A percentile compares a stretch with the other conserved stretches of the same genome.
phyloP scores from a whole-genome alignment of 2,329 filamentous ascomycete genomes.

The Grosmannia huntii region DNA sequence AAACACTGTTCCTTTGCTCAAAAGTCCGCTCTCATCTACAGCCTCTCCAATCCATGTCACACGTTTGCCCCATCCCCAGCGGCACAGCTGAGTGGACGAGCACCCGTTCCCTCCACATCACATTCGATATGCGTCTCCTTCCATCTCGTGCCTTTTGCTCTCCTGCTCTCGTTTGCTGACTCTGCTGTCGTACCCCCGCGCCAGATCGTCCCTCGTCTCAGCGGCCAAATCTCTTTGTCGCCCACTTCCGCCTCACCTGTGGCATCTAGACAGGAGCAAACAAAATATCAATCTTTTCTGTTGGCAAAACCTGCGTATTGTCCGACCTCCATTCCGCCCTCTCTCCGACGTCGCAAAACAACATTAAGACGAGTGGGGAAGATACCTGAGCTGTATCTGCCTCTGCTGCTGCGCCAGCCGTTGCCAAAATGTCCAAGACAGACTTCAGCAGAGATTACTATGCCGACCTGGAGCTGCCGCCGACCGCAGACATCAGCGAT shows the following conservation, averaged over 20 bases:
- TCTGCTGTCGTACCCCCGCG: not conserved
- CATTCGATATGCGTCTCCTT: not conserved
- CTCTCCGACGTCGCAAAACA: not conserved
- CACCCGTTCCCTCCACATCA: not conserved
- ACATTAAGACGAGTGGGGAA: not conserved
- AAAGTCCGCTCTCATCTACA: not conserved
- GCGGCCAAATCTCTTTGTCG: not conserved
- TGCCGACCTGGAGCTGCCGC: conserved; percentile 62
- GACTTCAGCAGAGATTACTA: conserved; percentile 66
- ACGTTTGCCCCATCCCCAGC: not conserved
- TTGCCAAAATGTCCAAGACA: conserved; percentile 49
- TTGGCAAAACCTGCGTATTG: not conserved
- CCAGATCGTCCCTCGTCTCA: not conserved
- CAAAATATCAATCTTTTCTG: not conserved
- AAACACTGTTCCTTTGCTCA: not conserved
- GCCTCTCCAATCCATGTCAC: not conserved
- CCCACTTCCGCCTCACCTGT: not conserved
- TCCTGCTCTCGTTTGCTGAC: not conserved
- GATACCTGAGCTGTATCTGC: not conserved
- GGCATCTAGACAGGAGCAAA: not conserved
- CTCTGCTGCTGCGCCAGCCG: not conserved
- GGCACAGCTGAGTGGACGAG: not conserved
- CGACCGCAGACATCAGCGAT: conserved; percentile 56
- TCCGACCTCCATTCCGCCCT: not conserved
- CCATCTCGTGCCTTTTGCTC: not conserved